phyloP scores from a whole-genome alignment of 108 stramenopile genomes.

The Phaeodactylum tricornutum region DNA sequence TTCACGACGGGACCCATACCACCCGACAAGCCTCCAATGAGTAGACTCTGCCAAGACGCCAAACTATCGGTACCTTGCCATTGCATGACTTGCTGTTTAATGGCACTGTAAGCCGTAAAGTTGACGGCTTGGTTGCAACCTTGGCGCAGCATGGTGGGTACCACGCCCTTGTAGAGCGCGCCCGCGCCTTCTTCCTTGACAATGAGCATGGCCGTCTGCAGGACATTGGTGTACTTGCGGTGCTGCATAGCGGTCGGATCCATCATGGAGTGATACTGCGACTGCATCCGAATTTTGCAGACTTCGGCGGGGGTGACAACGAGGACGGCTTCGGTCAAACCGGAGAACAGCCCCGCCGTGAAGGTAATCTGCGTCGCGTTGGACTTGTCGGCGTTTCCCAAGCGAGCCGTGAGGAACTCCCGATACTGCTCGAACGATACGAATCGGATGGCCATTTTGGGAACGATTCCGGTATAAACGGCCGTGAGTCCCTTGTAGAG shows the following conservation, averaged over 20 bases:
- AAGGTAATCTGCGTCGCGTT: constrained; percentile 35
- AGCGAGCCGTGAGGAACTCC: constrained; percentile 7
- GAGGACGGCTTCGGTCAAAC: constrained; percentile 82
- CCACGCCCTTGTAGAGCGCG: constrained; percentile 87
- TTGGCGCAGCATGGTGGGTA: constrained; percentile 95
- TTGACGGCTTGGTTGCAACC: constrained; percentile 99
- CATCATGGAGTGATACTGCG: constrained; percentile 79
- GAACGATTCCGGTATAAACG: constrained; percentile 90
- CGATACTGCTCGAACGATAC: constrained; percentile 89
- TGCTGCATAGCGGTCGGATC: constrained; percentile 70
- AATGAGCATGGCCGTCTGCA: constrained; percentile 83
- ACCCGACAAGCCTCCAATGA: constrained; percentile 89
- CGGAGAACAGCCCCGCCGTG: constrained; percentile 80
- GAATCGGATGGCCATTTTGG: constrained; percentile 98
- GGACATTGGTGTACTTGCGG: constrained; percentile 86
- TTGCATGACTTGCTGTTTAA: constrained; percentile 50
- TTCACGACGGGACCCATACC: constrained; percentile 92
- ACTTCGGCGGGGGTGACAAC: constrained; percentile 80
- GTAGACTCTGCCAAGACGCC: constrained; percentile 77
- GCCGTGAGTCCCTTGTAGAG: constrained; percentile 97
- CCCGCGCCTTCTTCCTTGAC: constrained; percentile 87
- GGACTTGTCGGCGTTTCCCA: constrained; percentile 1
- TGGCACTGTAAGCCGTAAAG: constrained; percentile 85
- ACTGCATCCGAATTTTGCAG: constrained; percentile 94
- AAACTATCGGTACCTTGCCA: constrained; percentile 34